These are phyloP conservation scores for Cladorrhinum samala DNA, from an alignment of 495 filamentous ascomycete genomes.

Conservation along the genomic window DNA sequence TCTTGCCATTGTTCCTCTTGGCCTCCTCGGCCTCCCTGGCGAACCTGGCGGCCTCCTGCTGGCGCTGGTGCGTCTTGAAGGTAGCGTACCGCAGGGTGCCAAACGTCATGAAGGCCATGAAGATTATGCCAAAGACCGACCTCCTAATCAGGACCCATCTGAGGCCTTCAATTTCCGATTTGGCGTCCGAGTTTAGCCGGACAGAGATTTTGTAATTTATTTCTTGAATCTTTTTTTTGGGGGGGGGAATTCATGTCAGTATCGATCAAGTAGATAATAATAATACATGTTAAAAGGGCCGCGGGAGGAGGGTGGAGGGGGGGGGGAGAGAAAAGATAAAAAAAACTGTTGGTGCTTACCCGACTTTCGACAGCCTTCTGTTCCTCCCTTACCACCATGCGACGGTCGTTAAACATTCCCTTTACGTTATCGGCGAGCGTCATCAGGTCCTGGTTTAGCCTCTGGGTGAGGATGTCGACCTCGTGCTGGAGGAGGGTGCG, in stretches of 20 bases:
- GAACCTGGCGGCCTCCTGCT: conserved; percentile 32
- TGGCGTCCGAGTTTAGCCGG: conserved; percentile 73
- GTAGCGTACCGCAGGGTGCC: conserved; percentile 44
- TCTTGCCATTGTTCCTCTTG: conserved; percentile 29
- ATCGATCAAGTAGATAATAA: no score
- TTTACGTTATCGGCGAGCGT: conserved; percentile 84
- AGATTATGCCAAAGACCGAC: conserved; percentile 73
- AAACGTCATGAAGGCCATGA: conserved; percentile 45
- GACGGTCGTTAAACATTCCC: conserved; percentile 92
- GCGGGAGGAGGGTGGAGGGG: neutral
- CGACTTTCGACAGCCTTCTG: conserved; percentile 73
- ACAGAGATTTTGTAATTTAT: conserved; percentile 92
- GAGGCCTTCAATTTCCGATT: conserved; percentile 84
- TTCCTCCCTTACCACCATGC: conserved; percentile 82
- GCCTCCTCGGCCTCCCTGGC: conserved; percentile 28
- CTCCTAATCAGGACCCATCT: conserved; percentile 85
- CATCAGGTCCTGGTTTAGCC: conserved; percentile 70
- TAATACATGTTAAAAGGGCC: no score
- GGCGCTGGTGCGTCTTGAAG: conserved; percentile 37
- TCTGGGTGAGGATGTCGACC: conserved; percentile 82
- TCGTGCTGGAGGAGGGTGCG: conserved; percentile 84
- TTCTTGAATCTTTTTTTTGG: conserved; percentile 70
- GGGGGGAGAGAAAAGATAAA: conserved; percentile 17
- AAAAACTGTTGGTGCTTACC: conserved; percentile 39
- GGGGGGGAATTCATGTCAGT: no score